Base-by-base conservation (phyloP, 495 filamentous ascomycete genomes). In the Baudoinia panamericana region DNA sequence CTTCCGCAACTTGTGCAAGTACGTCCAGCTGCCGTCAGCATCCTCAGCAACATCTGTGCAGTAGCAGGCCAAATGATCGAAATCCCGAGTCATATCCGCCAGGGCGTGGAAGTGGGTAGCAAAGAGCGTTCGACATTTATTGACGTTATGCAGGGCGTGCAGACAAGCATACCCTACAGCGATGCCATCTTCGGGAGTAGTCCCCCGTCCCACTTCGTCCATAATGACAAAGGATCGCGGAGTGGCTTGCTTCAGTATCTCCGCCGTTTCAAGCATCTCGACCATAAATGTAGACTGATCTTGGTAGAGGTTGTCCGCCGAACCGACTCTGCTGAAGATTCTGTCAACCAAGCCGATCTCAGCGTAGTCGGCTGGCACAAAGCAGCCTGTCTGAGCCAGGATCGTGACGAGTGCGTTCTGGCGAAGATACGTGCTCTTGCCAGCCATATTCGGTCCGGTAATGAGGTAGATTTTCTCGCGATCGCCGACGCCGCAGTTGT, bases 361-460 rank as follows among this genome's bases (percentile, higher is more conserved):
- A 2, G 83, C 86, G 57, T 84, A 78, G 27, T 76, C 69, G 2
- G 90, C 90, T 1, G 90, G 90, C 0, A 97, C 88, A 52, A 84
- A 96, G 25, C 76, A 85, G 1, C 90, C 90, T 0, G 82, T 76
- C 57, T 97, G 90, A 0, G 92, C 87, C 7, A 97, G 71, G 41
- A 97, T 83, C 4, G 80, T 82, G 51, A 95, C 92, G 40, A 97
- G 65, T 1, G 90, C 90, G 61, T 93, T 95, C 42, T 95, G 90
- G 2, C 92, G 78, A 2, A 97, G 66, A 54, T 92, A 97, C 0
- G 90, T 97, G 55, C 78, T 84, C 62, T 97, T 97, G 21, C 90
- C 90, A 5, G 79, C 92, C 90, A 97, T 97, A 64, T 97, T 97
- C n/a, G 92, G 90, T 4, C 90, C 90, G 0, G 88, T 95, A 47